Conservation (phyloP, 2,329 filamentous ascomycete species). For the Neoscytalidium dimidiatum region DNA sequence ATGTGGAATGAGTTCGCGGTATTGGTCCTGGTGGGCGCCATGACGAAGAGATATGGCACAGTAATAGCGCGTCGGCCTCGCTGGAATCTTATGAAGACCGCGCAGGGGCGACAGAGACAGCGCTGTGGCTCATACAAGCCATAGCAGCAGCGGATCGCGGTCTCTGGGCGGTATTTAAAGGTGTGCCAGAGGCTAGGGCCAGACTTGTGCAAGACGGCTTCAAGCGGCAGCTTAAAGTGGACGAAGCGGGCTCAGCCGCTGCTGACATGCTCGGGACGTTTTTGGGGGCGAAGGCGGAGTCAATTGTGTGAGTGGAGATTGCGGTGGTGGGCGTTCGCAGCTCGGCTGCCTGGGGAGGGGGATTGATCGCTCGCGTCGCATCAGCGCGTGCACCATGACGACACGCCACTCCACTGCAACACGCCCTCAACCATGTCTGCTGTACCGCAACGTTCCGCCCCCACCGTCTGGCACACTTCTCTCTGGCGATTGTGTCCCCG, state of each 20-base stretch:
- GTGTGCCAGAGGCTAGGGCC: background rate
- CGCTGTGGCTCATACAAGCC: background rate
- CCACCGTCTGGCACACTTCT: too few species aligned
- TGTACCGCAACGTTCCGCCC: background rate
- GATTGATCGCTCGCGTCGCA: background rate
- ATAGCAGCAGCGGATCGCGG: background rate
- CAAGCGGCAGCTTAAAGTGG: slow-evolving; percentile 1
- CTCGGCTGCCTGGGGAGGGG: background rate
- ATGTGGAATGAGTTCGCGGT: background rate
- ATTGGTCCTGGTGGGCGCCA: background rate
- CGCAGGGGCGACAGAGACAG: background rate
- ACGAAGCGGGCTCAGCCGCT: background rate
- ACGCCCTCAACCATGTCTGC: background rate
- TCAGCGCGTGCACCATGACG: background rate
- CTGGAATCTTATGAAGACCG: background rate
- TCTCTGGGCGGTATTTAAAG: background rate
- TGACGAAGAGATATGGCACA: background rate
- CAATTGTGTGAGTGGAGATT: background rate
- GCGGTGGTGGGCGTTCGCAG: background rate
- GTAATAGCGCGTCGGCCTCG: background rate
- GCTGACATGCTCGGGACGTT: background rate
- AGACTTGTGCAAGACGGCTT: background rate
- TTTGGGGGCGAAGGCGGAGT: background rate
- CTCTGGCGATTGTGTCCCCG: too few species aligned
- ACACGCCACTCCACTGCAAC: background rate